Evolutionary conservation across 495 filamentous ascomycete genomes (phyloP), one percentile per base, ranked within the genome.

Genomic region (Neurospora sp.): DNA sequence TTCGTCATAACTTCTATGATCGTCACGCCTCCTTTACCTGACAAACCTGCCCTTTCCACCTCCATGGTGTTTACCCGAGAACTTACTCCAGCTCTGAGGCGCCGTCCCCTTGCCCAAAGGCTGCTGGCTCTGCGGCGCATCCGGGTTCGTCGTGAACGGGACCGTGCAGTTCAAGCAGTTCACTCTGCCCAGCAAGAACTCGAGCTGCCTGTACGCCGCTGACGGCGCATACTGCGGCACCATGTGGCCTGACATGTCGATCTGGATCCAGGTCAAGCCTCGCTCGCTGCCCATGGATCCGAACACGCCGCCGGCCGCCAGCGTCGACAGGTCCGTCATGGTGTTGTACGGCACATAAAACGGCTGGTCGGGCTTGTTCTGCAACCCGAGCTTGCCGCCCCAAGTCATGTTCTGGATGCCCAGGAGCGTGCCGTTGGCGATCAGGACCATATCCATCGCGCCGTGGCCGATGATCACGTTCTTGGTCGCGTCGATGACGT

Each of bases 361-460:
- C 0, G 87, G 85, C 41, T 88, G 87, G 2, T 77, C 75, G 0
- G 91, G 91, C 1, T 82, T 79, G 14, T 74, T 75, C 53, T 87
- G 85, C 83, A 95, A 94, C 1, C 93, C 93, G 71, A 90, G 87
- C 14, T 78, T 78, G 6, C 93, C 93, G 71, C 88, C 87, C 91
- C 91, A 95, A 0, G 92, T 94, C 92, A 95, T 93, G 79, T 94
- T 94, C 76, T 96, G 92, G 45, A 95, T 91, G 22, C 87, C 88
- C 16, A 91, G 81, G 0, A 96, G 83, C 0, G 90, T 89, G 12
- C 92, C 91, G 75, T 93, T 91, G 68, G 84, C 73, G 35, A 92
- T 82, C 5, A 93, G 82, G 44, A 89, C 74, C 74, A 81, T 87
- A 71, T 90, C 89, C 69, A 86, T 79, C n/a, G 79, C 74, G 22